Percentiles rank a stretch among this genome's conserved stretches.
Conservation (phyloP, 2,329 filamentous ascomycete species). For the Talaromyces sp. region DNA sequence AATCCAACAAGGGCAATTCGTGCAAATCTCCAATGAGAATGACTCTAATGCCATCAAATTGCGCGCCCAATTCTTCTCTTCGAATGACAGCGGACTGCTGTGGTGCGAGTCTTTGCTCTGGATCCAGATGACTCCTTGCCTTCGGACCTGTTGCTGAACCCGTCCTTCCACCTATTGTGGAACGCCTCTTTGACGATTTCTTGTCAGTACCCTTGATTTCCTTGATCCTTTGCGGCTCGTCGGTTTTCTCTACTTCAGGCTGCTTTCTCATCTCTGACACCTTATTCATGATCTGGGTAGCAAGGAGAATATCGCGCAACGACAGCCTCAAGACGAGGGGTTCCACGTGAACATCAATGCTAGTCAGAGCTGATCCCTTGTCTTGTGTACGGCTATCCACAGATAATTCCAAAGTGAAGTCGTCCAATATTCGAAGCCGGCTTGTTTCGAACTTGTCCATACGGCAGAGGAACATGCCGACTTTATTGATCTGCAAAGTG, state of each 20-base stretch:
- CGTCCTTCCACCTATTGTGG: conserved; percentile 35
- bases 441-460: conserved; percentile 97
- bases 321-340: conserved; percentile 87
- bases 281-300: conserved; percentile 85
- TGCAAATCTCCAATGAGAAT: conserved; percentile 94
- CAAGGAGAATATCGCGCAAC: conserved; percentile 88
- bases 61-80: conserved; percentile 78
- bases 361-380: conserved; percentile 61
- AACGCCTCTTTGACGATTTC: conserved; percentile 46
- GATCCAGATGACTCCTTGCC: conserved; percentile 43
- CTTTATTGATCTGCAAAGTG: conserved; percentile 86
- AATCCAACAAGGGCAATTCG: conserved; percentile 89
- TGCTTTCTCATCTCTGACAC: conserved; percentile 76
- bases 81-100: conserved; percentile 55
- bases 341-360: conserved; percentile 82
- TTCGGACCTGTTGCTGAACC: conserved; percentile 40
- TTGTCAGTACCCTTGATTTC: conserved; percentile 34
- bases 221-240: conserved; percentile 53
- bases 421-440: conserved; percentile 86
- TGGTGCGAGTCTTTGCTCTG: conserved; percentile 35
- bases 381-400: conserved; percentile 69
- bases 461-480: conserved; percentile 97
- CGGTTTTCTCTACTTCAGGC: conserved; percentile 47
- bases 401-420: conserved; percentile 87
- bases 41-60: conserved; percentile 81